A percentile compares a stretch with the other conserved stretches of the same genome.
phyloP scores from a whole-genome alignment of 108 stramenopile species.

The Nitzschia sp. region DNA sequence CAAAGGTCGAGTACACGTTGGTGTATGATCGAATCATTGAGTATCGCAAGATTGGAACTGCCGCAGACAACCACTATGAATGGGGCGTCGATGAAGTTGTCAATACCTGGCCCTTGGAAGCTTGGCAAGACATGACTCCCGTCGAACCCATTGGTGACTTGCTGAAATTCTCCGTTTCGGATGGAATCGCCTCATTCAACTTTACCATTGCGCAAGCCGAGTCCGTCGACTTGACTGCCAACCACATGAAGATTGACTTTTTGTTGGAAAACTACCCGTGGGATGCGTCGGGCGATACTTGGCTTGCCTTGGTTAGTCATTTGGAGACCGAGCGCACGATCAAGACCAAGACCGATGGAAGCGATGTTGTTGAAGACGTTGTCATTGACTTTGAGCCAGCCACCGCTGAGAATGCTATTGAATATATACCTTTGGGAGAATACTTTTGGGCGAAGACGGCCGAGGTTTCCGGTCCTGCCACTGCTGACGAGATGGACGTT shows the following conservation, averaged over 20 bases:
- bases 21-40: constrained; percentile 35
- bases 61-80: constrained; percentile 13
- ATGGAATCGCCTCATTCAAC: constrained; percentile 7
- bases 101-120: neutral
- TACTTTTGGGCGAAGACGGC: constrained; percentile 30
- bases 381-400: neutral
- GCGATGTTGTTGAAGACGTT: neutral
- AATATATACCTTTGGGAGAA: constrained; percentile 25
- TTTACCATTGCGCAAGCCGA: constrained; percentile 26
- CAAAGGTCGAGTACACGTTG: constrained; percentile 26
- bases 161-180: constrained; percentile 8
- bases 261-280: constrained; percentile 29
- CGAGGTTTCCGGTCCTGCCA: neutral
- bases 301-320: constrained; percentile 17
- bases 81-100: constrained; percentile 20
- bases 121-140: neutral
- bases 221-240: constrained; percentile 18
- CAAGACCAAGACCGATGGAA: constrained; percentile 16
- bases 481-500: neutral
- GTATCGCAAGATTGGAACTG: constrained; percentile 18
- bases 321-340: constrained; percentile 12
- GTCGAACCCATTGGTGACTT: constrained; percentile 2
- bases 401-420: neutral
- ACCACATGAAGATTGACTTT: constrained; percentile 46
- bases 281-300: constrained; percentile 10